Conservation (phyloP, 2,329 filamentous ascomycete genomes). For the Penicillium fuscoglaucum region DNA sequence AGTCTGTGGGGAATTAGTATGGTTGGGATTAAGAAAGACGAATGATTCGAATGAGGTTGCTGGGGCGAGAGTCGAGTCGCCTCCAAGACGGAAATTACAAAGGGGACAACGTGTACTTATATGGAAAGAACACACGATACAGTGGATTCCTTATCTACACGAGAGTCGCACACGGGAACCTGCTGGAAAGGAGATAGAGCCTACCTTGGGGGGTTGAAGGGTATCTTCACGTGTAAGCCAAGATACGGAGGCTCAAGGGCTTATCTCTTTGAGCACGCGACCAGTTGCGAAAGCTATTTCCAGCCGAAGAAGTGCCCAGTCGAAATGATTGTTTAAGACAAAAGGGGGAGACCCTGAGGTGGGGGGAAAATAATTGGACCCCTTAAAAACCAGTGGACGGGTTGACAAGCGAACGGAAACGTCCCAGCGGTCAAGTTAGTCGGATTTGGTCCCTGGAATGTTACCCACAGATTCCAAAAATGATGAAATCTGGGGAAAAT, state of each 20-base stretch:
- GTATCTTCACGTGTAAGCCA: slow-evolving; percentile 5
- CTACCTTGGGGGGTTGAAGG: slow-evolving; percentile 26
- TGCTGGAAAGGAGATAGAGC: slow-evolving; percentile 14
- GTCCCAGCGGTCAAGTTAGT: slow-evolving; percentile 14
- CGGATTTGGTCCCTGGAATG: slow-evolving; percentile 8
- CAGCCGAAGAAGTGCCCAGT: background rate
- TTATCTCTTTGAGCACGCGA: slow-evolving; percentile 9
- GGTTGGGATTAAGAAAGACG: slow-evolving; percentile 8
- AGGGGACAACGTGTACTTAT: slow-evolving; percentile 9
- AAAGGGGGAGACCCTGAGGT: slow-evolving; percentile 13
- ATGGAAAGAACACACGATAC: slow-evolving; percentile 2
- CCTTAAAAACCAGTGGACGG: slow-evolving; percentile 10
- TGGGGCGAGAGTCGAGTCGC: slow-evolving; percentile 2
- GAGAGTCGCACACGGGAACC: background rate
- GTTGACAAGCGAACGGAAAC: slow-evolving; percentile 23
- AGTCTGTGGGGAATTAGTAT: slow-evolving; percentile 31
- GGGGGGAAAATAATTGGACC: slow-evolving; percentile 20
- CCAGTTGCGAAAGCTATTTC: slow-evolving; percentile 6
- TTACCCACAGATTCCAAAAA: slow-evolving; percentile 2
- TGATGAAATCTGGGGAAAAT: slow-evolving; percentile 8
- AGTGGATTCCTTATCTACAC: slow-evolving; percentile 16
- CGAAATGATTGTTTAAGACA: background rate
- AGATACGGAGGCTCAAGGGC: slow-evolving; percentile 2
- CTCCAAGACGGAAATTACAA: slow-evolving; percentile 13
- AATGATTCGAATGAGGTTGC: slow-evolving; percentile 11